Base-by-base conservation (phyloP, 78 protist genomes). In the Chrysochromulina parva region DNA sequence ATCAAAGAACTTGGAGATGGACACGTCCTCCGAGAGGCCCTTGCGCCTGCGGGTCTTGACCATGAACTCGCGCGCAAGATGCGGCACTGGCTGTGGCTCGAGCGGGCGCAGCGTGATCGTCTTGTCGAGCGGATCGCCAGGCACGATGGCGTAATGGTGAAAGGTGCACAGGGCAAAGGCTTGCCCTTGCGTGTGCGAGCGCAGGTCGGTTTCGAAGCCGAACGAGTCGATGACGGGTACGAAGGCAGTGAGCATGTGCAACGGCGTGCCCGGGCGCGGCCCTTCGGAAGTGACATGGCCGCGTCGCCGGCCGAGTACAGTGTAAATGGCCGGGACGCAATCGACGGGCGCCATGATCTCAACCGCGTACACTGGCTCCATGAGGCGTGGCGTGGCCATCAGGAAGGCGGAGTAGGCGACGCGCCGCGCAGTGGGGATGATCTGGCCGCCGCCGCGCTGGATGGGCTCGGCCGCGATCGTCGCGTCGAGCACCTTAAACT, bases 31-130 rank as follows among this genome's bases (percentile, higher is more conserved):
- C 24, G 88, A 52, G 67, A 95, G 92, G 10, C 97, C 97, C 94
- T 99, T 98, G 89, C 99, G 96, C 9, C 99, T 60, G n/a, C 99
- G 90, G 13, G 99, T 99, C 95, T 99, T 99, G 89, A 98, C 95
- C 98, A 98, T 97, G 86, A 97, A 97, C 71, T 99, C 99, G 59
- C 99, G 96, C n/a, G 99, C 99, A 10, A 99, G 95, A 60, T 95
- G 93, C 2, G 66, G 90, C 38, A 95, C 82, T 4, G 97, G 98
- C 88, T 52, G 66, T 0, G 93, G 93, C 52, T 86, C 88, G 52
- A 85, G 78, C 19, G 90, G 93, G 67, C 89, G 55, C 93, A 99
- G 95, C 22, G 88, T 92, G 60, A 99, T 93, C 62, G 71, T 50
- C 93, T 94, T 93, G 92, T 99, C 99, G 17, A 99, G 96, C 26